phyloP scores from a whole-genome alignment of 495 filamentous ascomycete species.

The Penicillium herquei region DNA sequence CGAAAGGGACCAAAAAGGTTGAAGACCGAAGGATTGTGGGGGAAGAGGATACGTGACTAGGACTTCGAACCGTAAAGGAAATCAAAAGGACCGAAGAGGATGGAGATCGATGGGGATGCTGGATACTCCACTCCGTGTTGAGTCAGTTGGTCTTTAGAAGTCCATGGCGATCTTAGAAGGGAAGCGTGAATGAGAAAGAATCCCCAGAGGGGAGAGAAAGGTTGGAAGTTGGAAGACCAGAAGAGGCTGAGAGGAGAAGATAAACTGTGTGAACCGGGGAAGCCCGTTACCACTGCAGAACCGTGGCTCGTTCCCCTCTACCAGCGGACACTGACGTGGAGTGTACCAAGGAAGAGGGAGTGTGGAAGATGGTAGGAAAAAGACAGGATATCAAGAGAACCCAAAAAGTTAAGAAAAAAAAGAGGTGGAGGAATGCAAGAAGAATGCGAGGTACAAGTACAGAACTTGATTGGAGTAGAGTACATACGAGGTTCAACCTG shows the following conservation, averaged over 20 bases:
- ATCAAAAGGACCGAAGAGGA: neutral
- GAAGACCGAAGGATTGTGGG: neutral
- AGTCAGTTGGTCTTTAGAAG: slow-evolving; percentile 7
- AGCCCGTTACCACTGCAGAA: slow-evolving; percentile 15
- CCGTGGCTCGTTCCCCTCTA: slow-evolving; percentile 24
- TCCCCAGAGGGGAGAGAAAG: too few relatives aligned
- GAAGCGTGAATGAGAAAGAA: neutral
- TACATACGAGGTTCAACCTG: neutral
- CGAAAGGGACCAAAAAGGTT: neutral
- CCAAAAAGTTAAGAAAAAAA: slow-evolving; percentile 10
- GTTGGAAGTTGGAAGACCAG: neutral
- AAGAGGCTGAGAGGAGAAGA: slow-evolving; percentile 1
- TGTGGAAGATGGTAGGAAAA: slow-evolving; percentile 1
- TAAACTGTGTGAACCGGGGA: slow-evolving; percentile 16
- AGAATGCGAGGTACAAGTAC: slow-evolving; percentile 16
- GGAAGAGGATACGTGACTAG: neutral
- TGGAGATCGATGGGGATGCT: neutral
- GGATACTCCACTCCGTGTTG: neutral
- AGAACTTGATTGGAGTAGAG: slow-evolving; percentile 6
- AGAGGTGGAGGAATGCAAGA: slow-evolving; percentile 11
- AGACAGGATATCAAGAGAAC: slow-evolving; percentile 6
- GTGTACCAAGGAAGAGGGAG: neutral
- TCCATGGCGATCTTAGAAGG: slow-evolving; percentile 7
- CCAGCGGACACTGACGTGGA: slow-evolving; percentile 18
- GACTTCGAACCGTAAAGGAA: neutral